A percentile compares a stretch with the other conserved stretches of the same genome.
Conservation (phyloP, 2,329 filamentous ascomycete species). For the Pseudogymnoascus pannorum region DNA sequence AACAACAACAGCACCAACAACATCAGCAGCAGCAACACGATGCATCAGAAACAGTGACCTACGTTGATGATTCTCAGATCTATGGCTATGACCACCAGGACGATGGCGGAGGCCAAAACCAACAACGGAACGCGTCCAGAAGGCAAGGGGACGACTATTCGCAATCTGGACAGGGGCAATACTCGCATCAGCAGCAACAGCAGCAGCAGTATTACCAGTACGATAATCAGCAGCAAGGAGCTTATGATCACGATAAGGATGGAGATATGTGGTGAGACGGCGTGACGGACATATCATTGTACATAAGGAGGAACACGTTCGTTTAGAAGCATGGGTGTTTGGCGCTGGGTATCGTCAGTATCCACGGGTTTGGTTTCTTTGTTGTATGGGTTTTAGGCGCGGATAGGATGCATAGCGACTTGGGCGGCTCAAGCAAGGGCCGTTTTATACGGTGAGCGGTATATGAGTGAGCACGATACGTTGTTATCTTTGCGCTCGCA, state of each 20-base stretch:
- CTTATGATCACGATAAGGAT: constrained; percentile 1
- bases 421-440: constrained; percentile 5
- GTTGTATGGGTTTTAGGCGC: background rate
- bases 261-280: background rate
- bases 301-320: constrained; percentile 4
- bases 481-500: background rate
- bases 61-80: constrained; percentile 43
- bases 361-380: constrained; percentile 2
- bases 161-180: constrained; percentile 14
- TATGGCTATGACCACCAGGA: constrained; percentile 41
- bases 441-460: background rate
- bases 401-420: constrained; percentile 6
- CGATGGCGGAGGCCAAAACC: constrained; percentile 24
- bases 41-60: constrained; percentile 32
- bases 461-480: constrained; percentile 6
- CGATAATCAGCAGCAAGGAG: constrained; percentile 6
- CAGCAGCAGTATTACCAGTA: constrained; percentile 10
- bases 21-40: constrained; percentile 23
- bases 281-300: background rate
- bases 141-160: constrained; percentile 14
- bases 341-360: constrained; percentile 2
- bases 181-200: constrained; percentile 17
- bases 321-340: constrained; percentile 5
- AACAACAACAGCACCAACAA: background rate
- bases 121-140: constrained; percentile 8